Evolutionary conservation across 169 alveolate genomes (phyloP).

Genomic region (Plasmodium fragile): DNA sequence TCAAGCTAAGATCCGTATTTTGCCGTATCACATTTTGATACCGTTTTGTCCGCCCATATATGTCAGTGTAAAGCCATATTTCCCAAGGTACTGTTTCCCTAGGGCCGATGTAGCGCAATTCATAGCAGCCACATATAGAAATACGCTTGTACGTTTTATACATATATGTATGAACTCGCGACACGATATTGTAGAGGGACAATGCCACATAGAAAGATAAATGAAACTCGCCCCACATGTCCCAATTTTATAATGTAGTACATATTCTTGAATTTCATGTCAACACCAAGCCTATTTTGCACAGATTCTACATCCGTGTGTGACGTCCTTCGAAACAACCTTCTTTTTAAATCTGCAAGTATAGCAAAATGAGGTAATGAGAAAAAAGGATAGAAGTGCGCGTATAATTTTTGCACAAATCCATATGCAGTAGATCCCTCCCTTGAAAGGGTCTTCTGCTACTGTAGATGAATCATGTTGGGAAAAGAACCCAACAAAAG

Average conservation of each 20-base stretch:
- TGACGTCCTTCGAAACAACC: background rate
- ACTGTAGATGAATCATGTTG: background rate
- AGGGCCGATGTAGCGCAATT: background rate
- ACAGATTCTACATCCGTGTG: background rate
- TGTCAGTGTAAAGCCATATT: background rate
- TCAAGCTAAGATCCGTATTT: background rate
- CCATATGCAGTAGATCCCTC: background rate
- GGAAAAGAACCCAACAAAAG: background rate
- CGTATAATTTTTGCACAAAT: background rate
- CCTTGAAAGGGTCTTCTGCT: background rate
- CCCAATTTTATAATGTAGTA: background rate
- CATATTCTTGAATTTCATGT: background rate
- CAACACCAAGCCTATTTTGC: background rate
- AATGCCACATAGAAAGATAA: background rate
- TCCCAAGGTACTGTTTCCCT: background rate
- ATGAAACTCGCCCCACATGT: background rate
- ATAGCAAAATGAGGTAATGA: constrained; percentile 1
- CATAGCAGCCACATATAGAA: background rate
- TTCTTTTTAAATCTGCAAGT: background rate
- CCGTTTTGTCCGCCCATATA: background rate
- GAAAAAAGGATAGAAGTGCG: background rate
- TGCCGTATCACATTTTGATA: background rate
- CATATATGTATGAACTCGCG: background rate
- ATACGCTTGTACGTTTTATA: background rate
- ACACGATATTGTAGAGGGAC: background rate